Percentiles rank a stretch among this genome's conserved stretches.
Evolutionary conservation across 2,329 filamentous ascomycete genomes (phyloP).

Genomic region (Alternaria brassicicola): DNA sequence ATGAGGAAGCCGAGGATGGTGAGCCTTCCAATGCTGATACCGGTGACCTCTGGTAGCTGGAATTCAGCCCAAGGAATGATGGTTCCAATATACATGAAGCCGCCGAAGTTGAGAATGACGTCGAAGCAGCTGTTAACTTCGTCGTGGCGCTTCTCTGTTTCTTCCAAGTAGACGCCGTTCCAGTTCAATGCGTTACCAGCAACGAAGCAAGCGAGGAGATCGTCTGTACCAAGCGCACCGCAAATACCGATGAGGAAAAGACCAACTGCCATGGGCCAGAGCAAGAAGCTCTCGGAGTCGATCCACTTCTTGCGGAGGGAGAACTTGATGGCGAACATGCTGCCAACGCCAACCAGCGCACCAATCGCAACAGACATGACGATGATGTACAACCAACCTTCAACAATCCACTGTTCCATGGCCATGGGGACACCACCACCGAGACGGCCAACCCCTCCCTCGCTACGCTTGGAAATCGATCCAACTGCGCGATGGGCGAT

Average conservation of each 20-base stretch:
- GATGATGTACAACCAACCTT: constrained; percentile 66
- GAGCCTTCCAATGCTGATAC: constrained; percentile 59
- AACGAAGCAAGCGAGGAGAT: constrained; percentile 66
- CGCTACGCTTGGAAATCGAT: constrained; percentile 16
- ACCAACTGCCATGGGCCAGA: constrained; percentile 56
- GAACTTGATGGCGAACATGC: constrained; percentile 55
- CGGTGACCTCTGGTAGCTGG: constrained; percentile 59
- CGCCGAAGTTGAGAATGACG: constrained; percentile 64
- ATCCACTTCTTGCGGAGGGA: constrained; percentile 54
- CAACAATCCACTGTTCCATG: constrained; percentile 63
- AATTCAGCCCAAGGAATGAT: constrained; percentile 64
- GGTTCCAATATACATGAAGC: constrained; percentile 65
- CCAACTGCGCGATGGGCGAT: constrained; percentile 4
- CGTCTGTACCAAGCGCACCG: constrained; percentile 62
- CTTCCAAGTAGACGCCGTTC: constrained; percentile 65
- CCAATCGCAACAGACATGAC: constrained; percentile 61
- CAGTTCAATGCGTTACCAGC: constrained; percentile 67
- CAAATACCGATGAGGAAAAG: constrained; percentile 65
- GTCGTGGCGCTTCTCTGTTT: constrained; percentile 63
- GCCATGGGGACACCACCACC: constrained; percentile 60
- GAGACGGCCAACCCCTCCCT: constrained; percentile 56
- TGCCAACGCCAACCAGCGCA: constrained; percentile 56
- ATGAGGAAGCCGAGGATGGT: constrained; percentile 60
- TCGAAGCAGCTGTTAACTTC: constrained; percentile 66
- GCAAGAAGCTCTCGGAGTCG: constrained; percentile 59